Conservation (phyloP, 2,329 filamentous ascomycete species). For the Xylaria sp. region DNA sequence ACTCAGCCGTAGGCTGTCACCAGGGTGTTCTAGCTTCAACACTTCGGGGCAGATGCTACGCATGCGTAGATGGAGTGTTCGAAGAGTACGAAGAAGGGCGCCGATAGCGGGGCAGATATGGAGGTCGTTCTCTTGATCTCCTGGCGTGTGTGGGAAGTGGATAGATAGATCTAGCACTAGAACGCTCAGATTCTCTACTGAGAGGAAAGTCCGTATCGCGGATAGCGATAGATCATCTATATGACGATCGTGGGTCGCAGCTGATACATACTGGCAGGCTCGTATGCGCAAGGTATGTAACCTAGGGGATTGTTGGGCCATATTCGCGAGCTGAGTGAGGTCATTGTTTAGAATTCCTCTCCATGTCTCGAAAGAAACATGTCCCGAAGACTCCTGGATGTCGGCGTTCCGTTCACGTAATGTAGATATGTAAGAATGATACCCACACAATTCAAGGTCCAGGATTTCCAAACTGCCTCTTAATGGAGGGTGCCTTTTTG, state of each 20-base stretch:
- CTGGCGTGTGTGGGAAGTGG: not conserved
- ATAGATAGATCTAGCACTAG: constrained; percentile 15
- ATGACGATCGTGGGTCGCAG: too few species aligned
- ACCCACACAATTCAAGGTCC: constrained; percentile 8
- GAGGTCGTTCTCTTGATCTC: not conserved
- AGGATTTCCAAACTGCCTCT: constrained; percentile 16
- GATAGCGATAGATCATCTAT: constrained; percentile 7
- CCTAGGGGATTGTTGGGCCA: constrained; percentile 22
- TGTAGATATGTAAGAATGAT: not conserved
- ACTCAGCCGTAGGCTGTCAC: constrained; percentile 2
- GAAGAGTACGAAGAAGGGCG: constrained; percentile 22
- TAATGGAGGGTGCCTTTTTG: not conserved
- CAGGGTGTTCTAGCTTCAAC: constrained; percentile 6
- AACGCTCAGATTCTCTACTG: constrained; percentile 12
- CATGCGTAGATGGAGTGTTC: constrained; percentile 27
- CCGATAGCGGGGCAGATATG: constrained; percentile 18
- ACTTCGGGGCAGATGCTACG: constrained; percentile 27
- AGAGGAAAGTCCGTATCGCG: constrained; percentile 10
- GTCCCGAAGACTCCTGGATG: too few species aligned
- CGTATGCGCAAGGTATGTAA: constrained; percentile 26
- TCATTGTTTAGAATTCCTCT: constrained; percentile 13
- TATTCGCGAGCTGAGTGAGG: constrained; percentile 19
- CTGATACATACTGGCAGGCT: not conserved
- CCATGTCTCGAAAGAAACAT: too few species aligned
- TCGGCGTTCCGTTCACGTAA: too few species aligned